These are phyloP conservation scores for Cryptococcus neoformans DNA, from an alignment of 1,284 basidiomycete genomes.

Conservation along the genomic window DNA sequence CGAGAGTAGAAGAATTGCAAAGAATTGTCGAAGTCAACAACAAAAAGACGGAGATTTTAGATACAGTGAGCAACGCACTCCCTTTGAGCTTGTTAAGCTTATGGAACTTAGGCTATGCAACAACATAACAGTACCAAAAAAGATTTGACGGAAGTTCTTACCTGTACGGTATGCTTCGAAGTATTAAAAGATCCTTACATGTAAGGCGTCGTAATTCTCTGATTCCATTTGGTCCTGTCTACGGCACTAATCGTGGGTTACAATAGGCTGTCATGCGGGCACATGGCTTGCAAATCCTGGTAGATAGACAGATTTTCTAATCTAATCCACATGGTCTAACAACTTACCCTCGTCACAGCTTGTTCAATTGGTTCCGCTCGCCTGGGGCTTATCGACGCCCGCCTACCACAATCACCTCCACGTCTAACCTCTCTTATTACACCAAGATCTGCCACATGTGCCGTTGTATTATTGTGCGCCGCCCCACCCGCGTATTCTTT, in stretches of 20 bases:
- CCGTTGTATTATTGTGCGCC: constrained; percentile 33
- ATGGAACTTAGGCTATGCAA: constrained; percentile 18
- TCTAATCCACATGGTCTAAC: neutral
- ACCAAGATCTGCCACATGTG: constrained; percentile 46
- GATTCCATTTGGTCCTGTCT: too few relatives aligned
- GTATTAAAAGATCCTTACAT: constrained; percentile 43
- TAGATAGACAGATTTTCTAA: constrained; percentile 10
- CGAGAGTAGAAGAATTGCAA: constrained; percentile 15
- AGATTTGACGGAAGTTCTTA: constrained; percentile 31
- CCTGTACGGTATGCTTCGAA: constrained; percentile 44
- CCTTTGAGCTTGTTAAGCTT: neutral
- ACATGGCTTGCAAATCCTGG: constrained; percentile 44
- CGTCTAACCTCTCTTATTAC: constrained; percentile 31
- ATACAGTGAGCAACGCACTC: constrained; percentile 1
- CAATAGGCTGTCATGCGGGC: constrained; percentile 42
- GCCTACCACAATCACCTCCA: constrained; percentile 13
- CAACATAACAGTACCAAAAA: constrained; percentile 27
- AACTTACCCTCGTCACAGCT: constrained; percentile 17
- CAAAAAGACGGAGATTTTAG: constrained; percentile 6
- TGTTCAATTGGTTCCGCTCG: constrained; percentile 42
- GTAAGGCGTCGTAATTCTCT: constrained; percentile 20
- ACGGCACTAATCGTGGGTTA: constrained; percentile 1
- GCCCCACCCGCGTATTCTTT: constrained; percentile 39
- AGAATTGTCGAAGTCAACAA: constrained; percentile 6
- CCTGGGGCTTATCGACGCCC: constrained; percentile 31